Evolutionary conservation across 768 basidiomycete genomes (phyloP), one percentile per base, ranked within the genome.

Genomic region (Rubroboletus satanas): DNA sequence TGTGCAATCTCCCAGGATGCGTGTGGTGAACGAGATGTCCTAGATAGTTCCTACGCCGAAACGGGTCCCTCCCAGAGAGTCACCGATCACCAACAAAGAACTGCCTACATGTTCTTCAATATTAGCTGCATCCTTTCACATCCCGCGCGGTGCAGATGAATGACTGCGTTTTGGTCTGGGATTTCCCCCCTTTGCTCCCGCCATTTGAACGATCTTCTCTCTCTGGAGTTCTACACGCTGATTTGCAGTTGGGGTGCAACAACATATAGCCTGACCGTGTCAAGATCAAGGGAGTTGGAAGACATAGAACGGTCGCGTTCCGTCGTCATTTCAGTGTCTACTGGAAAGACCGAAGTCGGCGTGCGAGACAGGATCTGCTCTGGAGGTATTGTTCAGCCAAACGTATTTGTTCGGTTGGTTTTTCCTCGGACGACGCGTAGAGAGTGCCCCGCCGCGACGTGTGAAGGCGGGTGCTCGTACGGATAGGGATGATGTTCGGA

Each of bases 141-240:
- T 81, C 57, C 55, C 73, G 80, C 74, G 74, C 85, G 81, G 10
- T 77, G 83, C 0, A 79, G 81, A 39, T 85, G 83, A 29, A 92
- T 65, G 42, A 84, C 69, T 5, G 87, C 88, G 2, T 86, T 79
- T 67, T 95, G 93, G 62, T 87, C 79, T 26, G 74, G 76, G 48
- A 93, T 63, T 50, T 81, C 26, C 26, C 26, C 26, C 26, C 26
- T 26, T 26, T 26, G 26, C 26, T 26, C 79, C 79, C 70, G 91
- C 88, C 75, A 93, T 81, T 70, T 92, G 80, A 11, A 80, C 80
- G 14, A 85, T 62, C 65, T 91, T 89, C 26, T 82, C 74, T 6
- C 78, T 79, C 63, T 87, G 86, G 43, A 95, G 81, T 68, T 95
- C 94, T n/a, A 90, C 93, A 0, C 97, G 83, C 70, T 99, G 96